Conservation (phyloP, 1,284 basidiomycete genomes). For the Sutorius eximius region DNA sequence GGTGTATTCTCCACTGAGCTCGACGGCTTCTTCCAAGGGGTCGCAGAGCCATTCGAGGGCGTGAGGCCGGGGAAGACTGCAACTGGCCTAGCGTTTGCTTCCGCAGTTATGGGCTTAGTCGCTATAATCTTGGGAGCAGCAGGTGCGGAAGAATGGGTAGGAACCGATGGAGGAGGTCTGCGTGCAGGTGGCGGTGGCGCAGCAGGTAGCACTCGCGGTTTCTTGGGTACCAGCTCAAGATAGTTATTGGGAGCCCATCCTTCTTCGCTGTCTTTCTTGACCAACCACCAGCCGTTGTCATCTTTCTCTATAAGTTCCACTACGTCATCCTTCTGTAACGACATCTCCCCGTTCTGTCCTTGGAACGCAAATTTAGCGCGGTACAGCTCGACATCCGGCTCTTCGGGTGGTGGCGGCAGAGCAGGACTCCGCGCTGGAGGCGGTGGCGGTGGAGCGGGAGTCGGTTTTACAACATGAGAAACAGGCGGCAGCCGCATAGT, state of each 20-base stretch:
- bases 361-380: conserved; percentile 87
- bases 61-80: conserved; percentile 74
- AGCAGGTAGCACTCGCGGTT: conserved; percentile 55
- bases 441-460: conserved; percentile 44
- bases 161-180: conserved; percentile 46
- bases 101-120: conserved; percentile 48
- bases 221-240: conserved; percentile 74
- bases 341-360: conserved; percentile 91
- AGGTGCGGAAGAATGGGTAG: conserved; percentile 36
- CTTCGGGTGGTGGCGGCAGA: conserved; percentile 48
- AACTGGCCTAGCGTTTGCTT: conserved; percentile 65
- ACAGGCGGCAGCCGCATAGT: conserved; percentile 54
- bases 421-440: conserved; percentile 42
- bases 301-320: conserved; percentile 95
- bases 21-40: conserved; percentile 70
- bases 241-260: conserved; percentile 98
- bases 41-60: conserved; percentile 61
- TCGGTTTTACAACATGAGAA: conserved; percentile 26
- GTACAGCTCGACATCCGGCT: conserved; percentile 76
- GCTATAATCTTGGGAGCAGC: conserved; percentile 39
- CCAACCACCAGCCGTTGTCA: conserved; percentile 96
- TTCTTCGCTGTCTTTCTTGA: conserved; percentile 82
- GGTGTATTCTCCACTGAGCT: conserved; percentile 44
- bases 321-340: conserved; percentile 85
- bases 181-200: conserved; percentile 72